Evolutionary conservation across 2,329 filamentous ascomycete species (phyloP), one percentile per base, ranked within the genome.

Genomic region (Fusarium palustre): DNA sequence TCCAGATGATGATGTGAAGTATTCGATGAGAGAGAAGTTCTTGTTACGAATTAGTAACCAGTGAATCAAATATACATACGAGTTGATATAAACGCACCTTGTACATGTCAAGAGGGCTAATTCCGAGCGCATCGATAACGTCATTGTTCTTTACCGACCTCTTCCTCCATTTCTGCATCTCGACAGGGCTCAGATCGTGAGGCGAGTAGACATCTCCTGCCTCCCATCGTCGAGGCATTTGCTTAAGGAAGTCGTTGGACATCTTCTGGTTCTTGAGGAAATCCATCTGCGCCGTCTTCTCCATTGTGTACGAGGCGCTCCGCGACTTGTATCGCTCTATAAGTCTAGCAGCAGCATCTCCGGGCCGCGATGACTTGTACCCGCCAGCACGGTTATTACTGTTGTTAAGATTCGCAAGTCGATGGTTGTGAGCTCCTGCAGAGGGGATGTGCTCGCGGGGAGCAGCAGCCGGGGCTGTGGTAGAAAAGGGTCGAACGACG

Each of bases 1-100:
- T 52, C 95, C 96, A 82, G 93, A 92, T 13, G 90, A 81, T 1
- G 92, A 93, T 76, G 96, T 91, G 79, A 92, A 97, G 79, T 97
- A 94, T 33, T 92, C 92, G 81, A 98, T 91, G 65, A 99, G 88
- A 38, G 92, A 89, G 79, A 97, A 97, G 81, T 99, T 99, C 94
- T 97, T 48, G 52, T 31, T 36, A 54, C 4, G 15, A 12, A 48
- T 74, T 16, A 73, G 50, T 31, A n/a, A n/a, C 12, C 11, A 20
- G 16, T 9, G n/a, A 18, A 41, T 43, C 16, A 28, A 2, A 6
- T 13, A 7, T 10, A 11, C 15, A 54, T 11, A 11, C 28, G 8
- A 30, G 24, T 22, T 16, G 10, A 8, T 53, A 34, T n/a, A n/a
- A 8, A 50, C 70, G 31, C 79, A 97, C 94, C 86, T 94, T 93